Evolutionary conservation across 345 rosid genomes (phyloP), one percentile per base, ranked within the genome.

Genomic region (Euclidium syriacum): DNA sequence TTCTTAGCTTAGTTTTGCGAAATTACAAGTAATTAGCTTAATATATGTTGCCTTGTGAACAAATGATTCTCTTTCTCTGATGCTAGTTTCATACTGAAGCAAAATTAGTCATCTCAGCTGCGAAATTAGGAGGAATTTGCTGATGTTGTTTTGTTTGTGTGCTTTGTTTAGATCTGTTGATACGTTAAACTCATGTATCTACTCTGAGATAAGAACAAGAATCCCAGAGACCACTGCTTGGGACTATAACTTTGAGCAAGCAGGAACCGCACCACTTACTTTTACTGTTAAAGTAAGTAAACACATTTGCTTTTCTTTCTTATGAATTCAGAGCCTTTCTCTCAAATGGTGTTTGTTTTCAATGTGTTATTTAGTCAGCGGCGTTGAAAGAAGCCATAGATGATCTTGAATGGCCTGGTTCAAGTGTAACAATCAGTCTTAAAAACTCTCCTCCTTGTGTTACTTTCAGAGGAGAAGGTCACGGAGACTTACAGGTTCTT

Each of bases 401-500:
- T 77, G 99, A 90, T 72, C 92, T 90, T 49, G 95, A 90, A 70
- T 94, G 96, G 96, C 96, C 96, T 61, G 96, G 97, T 55, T 79
- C 99, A 42, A 78, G 90, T 69, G 80, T 94, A 62, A 75, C 81
- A 70, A 84, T 94, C 69, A 79, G 70, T 53, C 78, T 94, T 62
- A 77, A 68, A 64, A 81, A 85, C 16, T 65, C 35, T 9, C 99
- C 95, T 2, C 92, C 95, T 44, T 81, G 82, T 59, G 87, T 94
- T 50, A 84, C 79, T 26, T 80, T 94, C 58, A 85, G 62, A 75
- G 96, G 88, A 46, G 97, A 87, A 77, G 96, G 97, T 11, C 97
- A 90, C 66, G 97, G 96, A 77, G 91, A 94, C 59, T 60, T 94
- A 75, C 96, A 90, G 97, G 99, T 90, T 38, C 38, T 5, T 20